Percentiles rank a stretch among this genome's conserved stretches.
Evolutionary conservation across 1,284 basidiomycete genomes (phyloP).

Genomic region (Xerocomus amazonicus): DNA sequence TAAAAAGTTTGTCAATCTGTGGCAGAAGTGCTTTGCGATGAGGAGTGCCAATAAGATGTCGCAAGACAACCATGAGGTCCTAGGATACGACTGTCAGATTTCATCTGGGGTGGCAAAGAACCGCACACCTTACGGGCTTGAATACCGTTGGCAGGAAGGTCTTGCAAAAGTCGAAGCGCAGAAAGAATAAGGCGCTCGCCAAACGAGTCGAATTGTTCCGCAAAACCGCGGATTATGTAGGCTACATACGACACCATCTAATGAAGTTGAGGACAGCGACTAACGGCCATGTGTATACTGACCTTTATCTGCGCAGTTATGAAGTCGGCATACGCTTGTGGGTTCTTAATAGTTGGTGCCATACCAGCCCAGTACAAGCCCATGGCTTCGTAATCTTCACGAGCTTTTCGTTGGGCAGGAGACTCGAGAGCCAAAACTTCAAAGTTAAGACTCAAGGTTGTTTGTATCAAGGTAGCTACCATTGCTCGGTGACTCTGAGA

Average conservation of each 20-base stretch:
- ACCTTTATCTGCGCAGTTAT: constrained; percentile 94
- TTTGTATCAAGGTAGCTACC: constrained; percentile 68
- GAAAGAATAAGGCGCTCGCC: constrained; percentile 81
- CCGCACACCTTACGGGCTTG: constrained; percentile 66
- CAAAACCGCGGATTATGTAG: constrained; percentile 78
- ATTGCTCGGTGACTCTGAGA: constrained; percentile 77
- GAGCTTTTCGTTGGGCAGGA: constrained; percentile 82
- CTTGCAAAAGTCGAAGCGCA: constrained; percentile 85
- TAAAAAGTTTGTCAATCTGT: constrained; percentile 87
- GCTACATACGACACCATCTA: constrained; percentile 92
- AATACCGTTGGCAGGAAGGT: constrained; percentile 90
- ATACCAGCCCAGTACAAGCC: constrained; percentile 82
- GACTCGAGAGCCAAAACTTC: constrained; percentile 78
- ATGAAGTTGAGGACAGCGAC: constrained; percentile 4
- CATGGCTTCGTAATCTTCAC: constrained; percentile 77
- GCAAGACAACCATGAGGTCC: constrained; percentile 92
- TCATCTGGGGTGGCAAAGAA: background rate
- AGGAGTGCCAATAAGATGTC: constrained; percentile 84
- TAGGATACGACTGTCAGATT: constrained; percentile 31
- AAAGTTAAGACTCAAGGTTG: constrained; percentile 75
- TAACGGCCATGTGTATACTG: constrained; percentile 1
- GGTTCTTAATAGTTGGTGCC: constrained; percentile 73
- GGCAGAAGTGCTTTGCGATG: constrained; percentile 80
- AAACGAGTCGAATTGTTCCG: constrained; percentile 73
- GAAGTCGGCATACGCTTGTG: constrained; percentile 82